A percentile compares a stretch with the other conserved stretches of the same genome.
Conservation (phyloP, 345 rosid species). For the Gossypium stocksii region DNA sequence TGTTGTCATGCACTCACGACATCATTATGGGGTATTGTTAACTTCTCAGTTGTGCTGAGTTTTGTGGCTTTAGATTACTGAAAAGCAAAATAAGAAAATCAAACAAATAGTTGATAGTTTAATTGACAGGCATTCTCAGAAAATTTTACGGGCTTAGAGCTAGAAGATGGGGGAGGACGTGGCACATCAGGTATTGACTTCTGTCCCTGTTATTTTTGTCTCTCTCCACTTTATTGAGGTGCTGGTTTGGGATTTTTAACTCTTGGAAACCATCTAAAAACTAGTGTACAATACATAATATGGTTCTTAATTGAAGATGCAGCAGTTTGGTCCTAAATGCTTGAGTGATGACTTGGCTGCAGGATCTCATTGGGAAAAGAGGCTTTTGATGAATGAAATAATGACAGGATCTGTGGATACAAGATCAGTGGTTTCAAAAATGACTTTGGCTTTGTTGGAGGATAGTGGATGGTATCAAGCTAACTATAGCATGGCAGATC, state of each 20-base stretch:
- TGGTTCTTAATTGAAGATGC: background rate
- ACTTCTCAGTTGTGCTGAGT: background rate
- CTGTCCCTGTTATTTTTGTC: background rate
- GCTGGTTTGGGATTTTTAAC: background rate
- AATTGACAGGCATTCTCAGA: constrained; percentile 78
- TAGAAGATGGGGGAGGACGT: constrained; percentile 99
- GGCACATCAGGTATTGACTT: constrained; percentile 77
- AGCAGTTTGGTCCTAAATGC: constrained; percentile 3
- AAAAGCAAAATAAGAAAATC: constrained; percentile 5
- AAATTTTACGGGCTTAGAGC: constrained; percentile 94
- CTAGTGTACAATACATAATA: background rate
- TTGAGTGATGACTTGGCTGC: constrained; percentile 17
- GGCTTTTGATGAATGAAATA: constrained; percentile 98
- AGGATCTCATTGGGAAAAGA: constrained; percentile 99
- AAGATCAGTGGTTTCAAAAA: constrained; percentile 94
- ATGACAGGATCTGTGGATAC: constrained; percentile 99
- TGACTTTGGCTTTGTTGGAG: constrained; percentile 92
- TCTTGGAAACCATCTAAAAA: background rate
- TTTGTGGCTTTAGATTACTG: constrained; percentile 12
- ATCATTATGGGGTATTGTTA: constrained; percentile 83
- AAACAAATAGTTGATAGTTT: constrained; percentile 6
- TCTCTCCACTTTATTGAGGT: background rate
- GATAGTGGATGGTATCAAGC: constrained; percentile 99
- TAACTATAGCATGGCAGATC: constrained; percentile 96
- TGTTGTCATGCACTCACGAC: constrained; percentile 90